Conservation (phyloP, 495 filamentous ascomycete species). For the Penicillium lividum region DNA sequence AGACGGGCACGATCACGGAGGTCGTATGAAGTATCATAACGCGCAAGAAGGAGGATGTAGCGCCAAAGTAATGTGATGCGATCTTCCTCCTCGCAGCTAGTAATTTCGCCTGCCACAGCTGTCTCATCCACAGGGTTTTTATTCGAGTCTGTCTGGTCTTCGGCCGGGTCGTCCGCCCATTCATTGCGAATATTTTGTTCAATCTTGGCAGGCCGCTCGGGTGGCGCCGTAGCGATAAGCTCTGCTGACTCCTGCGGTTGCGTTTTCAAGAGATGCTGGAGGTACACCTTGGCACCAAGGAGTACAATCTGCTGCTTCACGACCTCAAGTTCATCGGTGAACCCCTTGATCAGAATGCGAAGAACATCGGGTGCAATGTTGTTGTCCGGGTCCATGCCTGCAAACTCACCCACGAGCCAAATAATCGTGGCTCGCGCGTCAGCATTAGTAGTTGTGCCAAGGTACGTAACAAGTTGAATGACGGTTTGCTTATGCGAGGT, state of each 20-base stretch:
- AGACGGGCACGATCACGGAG: constrained; percentile 86
- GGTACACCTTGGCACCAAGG: constrained; percentile 90
- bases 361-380: constrained; percentile 93
- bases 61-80: constrained; percentile 76
- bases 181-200: constrained; percentile 37
- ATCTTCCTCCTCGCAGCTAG: constrained; percentile 50
- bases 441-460: constrained; percentile 80
- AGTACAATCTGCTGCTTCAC: constrained; percentile 91
- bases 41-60: constrained; percentile 79
- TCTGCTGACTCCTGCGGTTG: constrained; percentile 35
- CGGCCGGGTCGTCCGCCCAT: constrained; percentile 41
- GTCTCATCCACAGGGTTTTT: constrained; percentile 32
- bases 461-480: constrained; percentile 84
- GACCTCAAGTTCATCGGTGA: constrained; percentile 76
- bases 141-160: constrained; percentile 29
- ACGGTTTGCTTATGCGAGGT: constrained; percentile 75
- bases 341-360: constrained; percentile 82
- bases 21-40: constrained; percentile 94
- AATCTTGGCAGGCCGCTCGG: constrained; percentile 12
- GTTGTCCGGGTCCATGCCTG: constrained; percentile 71
- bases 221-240: neutral
- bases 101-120: constrained; percentile 20
- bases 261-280: constrained; percentile 73
- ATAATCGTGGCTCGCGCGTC: constrained; percentile 90
- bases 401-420: constrained; percentile 96